Percentiles rank a stretch among this genome's conserved stretches.
Evolutionary conservation across 164 flowering plant species (phyloP).

Genomic region (Nelumbo lutea): DNA sequence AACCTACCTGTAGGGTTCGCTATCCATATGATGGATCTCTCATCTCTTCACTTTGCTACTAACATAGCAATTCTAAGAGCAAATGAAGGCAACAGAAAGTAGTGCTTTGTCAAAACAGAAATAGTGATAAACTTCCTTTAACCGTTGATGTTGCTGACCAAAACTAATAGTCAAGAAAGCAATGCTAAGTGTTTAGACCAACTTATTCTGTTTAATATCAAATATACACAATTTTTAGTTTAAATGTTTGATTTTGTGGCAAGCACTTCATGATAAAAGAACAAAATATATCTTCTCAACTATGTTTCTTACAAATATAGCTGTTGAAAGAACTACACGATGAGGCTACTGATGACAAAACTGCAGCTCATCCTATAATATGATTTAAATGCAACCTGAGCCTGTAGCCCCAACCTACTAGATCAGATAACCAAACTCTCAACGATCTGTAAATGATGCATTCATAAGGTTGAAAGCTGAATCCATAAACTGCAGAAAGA

Average conservation of each 20-base stretch:
- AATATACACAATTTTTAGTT: background rate
- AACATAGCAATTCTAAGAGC: too few relatives aligned
- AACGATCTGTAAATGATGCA: slow-evolving; percentile 59
- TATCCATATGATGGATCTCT: too few relatives aligned
- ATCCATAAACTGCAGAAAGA: slow-evolving; percentile 66
- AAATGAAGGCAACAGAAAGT: too few relatives aligned
- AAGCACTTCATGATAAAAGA: background rate
- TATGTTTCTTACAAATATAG: background rate
- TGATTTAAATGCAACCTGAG: background rate
- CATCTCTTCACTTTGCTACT: too few relatives aligned
- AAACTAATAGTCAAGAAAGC: too few relatives aligned
- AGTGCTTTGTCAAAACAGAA: too few relatives aligned
- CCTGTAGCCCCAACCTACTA: slow-evolving; percentile 1
- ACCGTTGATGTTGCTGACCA: too few relatives aligned
- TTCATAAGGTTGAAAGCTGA: slow-evolving; percentile 60
- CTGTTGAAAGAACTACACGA: background rate
- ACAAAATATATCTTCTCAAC: slow-evolving; percentile 3
- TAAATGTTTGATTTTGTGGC: background rate
- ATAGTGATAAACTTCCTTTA: too few relatives aligned
- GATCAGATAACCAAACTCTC: slow-evolving; percentile 4
- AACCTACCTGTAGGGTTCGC: too few relatives aligned
- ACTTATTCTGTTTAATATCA: background rate
- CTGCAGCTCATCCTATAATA: slow-evolving; percentile 1
- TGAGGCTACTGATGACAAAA: background rate
- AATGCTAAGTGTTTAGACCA: too few relatives aligned